Percentiles rank a stretch among this genome's conserved stretches.
These are phyloP conservation scores for Yamadazyma olivae DNA, from an alignment of 805 yeast genomes.

Conservation along the genomic window DNA sequence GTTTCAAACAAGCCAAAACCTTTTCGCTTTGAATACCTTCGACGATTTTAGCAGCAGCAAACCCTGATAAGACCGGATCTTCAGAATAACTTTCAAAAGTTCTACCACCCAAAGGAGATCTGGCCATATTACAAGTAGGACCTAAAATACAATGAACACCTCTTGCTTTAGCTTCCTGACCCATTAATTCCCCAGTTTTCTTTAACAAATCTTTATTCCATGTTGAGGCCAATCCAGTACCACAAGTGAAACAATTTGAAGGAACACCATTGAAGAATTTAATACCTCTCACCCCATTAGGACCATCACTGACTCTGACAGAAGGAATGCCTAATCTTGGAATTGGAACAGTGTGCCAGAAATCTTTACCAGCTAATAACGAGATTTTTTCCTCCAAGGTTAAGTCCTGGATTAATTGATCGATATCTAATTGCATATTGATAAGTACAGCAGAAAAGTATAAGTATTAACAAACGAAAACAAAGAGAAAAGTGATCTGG, in stretches of 20 bases:
- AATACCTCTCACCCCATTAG: constrained; percentile 63
- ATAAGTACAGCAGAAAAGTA: too few species aligned
- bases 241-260: constrained; percentile 59
- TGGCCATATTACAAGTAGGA: constrained; percentile 48
- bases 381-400: constrained; percentile 35
- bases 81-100: constrained; percentile 62
- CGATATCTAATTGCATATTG: constrained; percentile 22
- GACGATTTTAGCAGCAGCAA: constrained; percentile 46
- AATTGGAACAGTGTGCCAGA: constrained; percentile 49
- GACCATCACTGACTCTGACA: constrained; percentile 54
- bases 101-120: constrained; percentile 61
- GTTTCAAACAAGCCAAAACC: constrained; percentile 58
- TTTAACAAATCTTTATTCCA: constrained; percentile 48
- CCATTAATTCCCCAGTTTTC: constrained; percentile 53
- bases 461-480: too few species aligned
- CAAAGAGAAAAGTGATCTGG: too few species aligned
- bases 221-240: constrained; percentile 58
- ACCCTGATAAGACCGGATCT: constrained; percentile 52
- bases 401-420: constrained; percentile 24
- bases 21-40: constrained; percentile 53
- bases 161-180: constrained; percentile 51
- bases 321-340: constrained; percentile 43
- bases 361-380: constrained; percentile 39
- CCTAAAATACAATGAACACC: constrained; percentile 42
- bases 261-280: constrained; percentile 50